Evolutionary conservation across 208 protist species (phyloP).

Genomic region (Leishmania aethiopica): DNA sequence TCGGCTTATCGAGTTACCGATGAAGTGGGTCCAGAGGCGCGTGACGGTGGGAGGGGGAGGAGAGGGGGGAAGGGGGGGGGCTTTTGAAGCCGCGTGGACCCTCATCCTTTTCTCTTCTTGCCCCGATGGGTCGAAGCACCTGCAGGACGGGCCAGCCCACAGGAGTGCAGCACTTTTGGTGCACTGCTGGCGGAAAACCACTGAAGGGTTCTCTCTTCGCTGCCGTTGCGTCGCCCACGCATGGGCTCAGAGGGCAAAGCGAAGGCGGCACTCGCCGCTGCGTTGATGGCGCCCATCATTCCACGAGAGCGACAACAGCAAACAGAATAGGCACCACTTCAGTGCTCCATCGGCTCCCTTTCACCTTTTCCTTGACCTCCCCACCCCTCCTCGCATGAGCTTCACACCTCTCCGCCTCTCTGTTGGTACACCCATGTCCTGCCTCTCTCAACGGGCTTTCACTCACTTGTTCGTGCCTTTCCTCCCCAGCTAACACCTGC

Average conservation of each 20-base stretch:
- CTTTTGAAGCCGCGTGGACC: background rate
- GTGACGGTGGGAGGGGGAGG: background rate
- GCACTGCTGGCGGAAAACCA: background rate
- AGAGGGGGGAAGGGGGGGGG: too few species aligned
- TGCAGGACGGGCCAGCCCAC: background rate
- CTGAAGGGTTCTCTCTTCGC: background rate
- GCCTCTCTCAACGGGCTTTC: background rate
- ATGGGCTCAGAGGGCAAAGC: background rate
- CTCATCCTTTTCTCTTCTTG: background rate
- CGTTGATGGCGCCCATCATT: background rate
- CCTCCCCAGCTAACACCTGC: background rate
- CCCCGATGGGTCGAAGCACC: background rate
- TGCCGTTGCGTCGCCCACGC: background rate
- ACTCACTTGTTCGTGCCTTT: background rate
- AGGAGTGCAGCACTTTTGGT: background rate
- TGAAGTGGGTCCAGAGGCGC: background rate
- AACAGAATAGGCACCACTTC: background rate
- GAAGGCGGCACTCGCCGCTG: background rate
- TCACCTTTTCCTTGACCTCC: background rate
- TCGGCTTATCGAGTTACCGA: conserved; percentile 13
- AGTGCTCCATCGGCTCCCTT: background rate
- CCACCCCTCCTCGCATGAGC: background rate
- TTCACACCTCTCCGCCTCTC: too few species aligned
- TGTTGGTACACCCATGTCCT: background rate
- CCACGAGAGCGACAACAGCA: background rate